Evolutionary conservation across 2,329 filamentous ascomycete species (phyloP), one percentile per base, ranked within the genome.

Genomic region (Zymoseptoria tritici): DNA sequence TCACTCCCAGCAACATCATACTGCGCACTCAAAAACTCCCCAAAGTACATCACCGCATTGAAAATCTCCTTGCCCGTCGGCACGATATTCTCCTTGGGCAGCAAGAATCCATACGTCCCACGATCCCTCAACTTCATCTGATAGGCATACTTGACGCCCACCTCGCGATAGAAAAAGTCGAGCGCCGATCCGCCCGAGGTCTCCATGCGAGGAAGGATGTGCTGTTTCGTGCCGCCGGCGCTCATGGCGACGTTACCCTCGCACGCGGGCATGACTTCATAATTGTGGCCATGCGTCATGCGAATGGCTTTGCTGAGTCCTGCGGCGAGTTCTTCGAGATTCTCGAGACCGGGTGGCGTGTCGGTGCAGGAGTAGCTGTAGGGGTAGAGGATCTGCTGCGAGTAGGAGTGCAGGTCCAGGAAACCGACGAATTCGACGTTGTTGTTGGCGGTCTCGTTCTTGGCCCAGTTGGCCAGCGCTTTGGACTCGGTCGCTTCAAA

Each of bases 51-150:
- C 63, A 96, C 80, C 0, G 91, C 90, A 66, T 88, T 87, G 65
- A 93, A 85, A 49, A 93, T 83, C 74, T 99, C 94, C 73, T 93
- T 86, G 8, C 94, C 93, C 0, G 90, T 94, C 0, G 93, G 91
- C 2, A 96, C 79, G 60, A 97, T 97, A 61, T 95, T 83, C 59
- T 94, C 88, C 59, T 84, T 87, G 0, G 94, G 94, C 3, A 97
- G 78, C 54, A 99, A 78, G 72, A 97, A 99, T 0, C 94, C 94
- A 72, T 97, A 97, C 72, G 86, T 94, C 9, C 94, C 94, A 0
- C 89, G 94, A 73, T 99, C 94, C 54, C 94, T 82, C 26, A 99
- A 79, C 77, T 97, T 97, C 76, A 94, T 88, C 79, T 97, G 94
- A 73, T 95, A 97, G 60, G 91, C 89, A 73, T 90, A 96, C 63